These are phyloP conservation scores for Arachnomyces sp. DNA, from an alignment of 2,329 filamentous ascomycete species.

Conservation along the genomic window DNA sequence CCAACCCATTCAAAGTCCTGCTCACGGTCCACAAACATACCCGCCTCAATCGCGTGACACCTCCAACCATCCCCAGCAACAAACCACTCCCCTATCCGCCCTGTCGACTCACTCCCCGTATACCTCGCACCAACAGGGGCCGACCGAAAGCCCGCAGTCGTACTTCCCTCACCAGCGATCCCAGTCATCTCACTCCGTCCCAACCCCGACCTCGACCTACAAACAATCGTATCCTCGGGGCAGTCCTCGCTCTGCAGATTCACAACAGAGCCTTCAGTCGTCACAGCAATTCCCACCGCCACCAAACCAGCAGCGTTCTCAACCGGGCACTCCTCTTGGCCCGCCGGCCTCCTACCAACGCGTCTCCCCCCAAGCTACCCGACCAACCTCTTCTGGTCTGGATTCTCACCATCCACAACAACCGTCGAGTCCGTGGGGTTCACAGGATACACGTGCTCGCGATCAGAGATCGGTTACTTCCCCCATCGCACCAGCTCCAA, in stretches of 20 bases:
- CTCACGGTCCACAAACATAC: slow-evolving; percentile 22
- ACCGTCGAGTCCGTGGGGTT: slow-evolving; percentile 25
- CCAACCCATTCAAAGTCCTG: slow-evolving; percentile 28
- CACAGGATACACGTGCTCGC: slow-evolving; percentile 22
- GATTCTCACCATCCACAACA: slow-evolving; percentile 25
- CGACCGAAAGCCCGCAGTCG: slow-evolving; percentile 25
- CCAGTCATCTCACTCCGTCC: slow-evolving; percentile 33
- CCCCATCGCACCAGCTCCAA: slow-evolving; percentile 20
- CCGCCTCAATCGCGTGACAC: slow-evolving; percentile 27
- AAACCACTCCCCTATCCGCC: slow-evolving; percentile 19
- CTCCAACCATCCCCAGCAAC: slow-evolving; percentile 16
- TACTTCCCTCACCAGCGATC: slow-evolving; percentile 32
- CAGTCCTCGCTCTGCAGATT: slow-evolving; percentile 26
- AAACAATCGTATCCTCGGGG: slow-evolving; percentile 29
- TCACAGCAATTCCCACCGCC: slow-evolving; percentile 3
- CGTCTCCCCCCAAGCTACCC: slow-evolving; percentile 29
- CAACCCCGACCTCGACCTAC: slow-evolving; percentile 27
- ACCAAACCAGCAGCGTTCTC: slow-evolving; percentile 29
- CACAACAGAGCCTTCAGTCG: slow-evolving; percentile 1
- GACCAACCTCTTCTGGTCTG: slow-evolving; percentile 31
- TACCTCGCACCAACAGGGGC: slow-evolving; percentile 25
- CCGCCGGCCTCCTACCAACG: slow-evolving; percentile 31
- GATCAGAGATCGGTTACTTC: slow-evolving; percentile 22
- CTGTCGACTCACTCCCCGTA: slow-evolving; percentile 23
- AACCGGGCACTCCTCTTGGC: slow-evolving; percentile 43